These are phyloP conservation scores for Podaxis sp. DNA, from an alignment of 768 basidiomycete genomes.

Conservation along the genomic window DNA sequence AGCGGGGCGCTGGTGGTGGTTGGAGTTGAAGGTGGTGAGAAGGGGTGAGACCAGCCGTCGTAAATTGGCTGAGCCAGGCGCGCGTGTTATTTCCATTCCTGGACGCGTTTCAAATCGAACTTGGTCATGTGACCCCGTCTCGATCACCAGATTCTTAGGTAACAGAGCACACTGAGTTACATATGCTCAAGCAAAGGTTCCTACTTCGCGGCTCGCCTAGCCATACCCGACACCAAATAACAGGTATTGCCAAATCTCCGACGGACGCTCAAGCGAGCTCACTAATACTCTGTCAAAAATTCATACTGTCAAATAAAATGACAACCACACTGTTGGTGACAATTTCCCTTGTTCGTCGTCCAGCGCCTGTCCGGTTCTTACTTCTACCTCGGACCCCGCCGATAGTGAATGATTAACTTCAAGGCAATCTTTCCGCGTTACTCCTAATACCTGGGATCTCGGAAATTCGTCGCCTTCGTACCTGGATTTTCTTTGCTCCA, in stretches of 20 bases:
- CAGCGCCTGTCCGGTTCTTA: neutral
- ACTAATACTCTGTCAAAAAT: neutral
- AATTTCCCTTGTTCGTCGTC: neutral
- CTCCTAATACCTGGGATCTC: neutral
- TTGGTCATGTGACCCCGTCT: constrained; percentile 21
- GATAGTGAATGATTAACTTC: neutral
- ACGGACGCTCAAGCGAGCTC: neutral
- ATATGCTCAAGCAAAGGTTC: no score
- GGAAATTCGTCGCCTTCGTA: neutral
- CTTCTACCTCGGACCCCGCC: neutral
- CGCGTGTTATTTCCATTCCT: constrained; percentile 9
- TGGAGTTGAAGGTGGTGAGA: constrained; percentile 13
- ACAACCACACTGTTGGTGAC: neutral
- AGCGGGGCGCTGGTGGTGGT: constrained; percentile 1
- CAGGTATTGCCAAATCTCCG: neutral
- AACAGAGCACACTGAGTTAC: no score
- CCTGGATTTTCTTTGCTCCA: neutral
- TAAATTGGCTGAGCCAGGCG: neutral
- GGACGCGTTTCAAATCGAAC: constrained; percentile 21
- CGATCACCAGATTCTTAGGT: neutral
- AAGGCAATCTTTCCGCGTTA: neutral
- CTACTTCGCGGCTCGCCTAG: no score
- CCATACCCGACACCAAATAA: neutral
- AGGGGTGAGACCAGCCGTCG: neutral
- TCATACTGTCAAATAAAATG: neutral